These are phyloP conservation scores for Neurospora sp. DNA, from an alignment of 2,329 filamentous ascomycete genomes.

Conservation along the genomic window DNA sequence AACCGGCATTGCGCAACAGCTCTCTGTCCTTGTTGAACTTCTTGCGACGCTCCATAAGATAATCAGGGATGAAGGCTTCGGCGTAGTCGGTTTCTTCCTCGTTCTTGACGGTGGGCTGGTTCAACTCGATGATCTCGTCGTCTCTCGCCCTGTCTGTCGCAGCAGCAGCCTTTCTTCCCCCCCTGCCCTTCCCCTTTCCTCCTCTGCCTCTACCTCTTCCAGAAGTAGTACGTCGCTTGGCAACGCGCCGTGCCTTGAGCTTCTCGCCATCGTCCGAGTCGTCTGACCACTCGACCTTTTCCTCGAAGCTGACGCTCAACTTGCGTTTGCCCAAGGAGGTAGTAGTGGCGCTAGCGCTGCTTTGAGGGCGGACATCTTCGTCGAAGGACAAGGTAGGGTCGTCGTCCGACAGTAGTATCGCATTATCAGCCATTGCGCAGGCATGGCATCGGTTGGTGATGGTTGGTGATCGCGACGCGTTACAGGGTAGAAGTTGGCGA, in stretches of 20 bases:
- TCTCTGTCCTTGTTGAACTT: conserved; percentile 56
- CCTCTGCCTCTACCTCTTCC: not conserved
- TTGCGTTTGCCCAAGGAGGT: conserved; percentile 28
- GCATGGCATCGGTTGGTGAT: not conserved
- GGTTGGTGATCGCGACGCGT: conserved; percentile 3
- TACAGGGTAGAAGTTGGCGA: not conserved
- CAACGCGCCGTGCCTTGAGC: conserved; percentile 23
- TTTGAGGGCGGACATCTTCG: not conserved
- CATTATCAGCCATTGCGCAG: conserved; percentile 6
- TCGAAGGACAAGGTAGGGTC: conserved; percentile 14
- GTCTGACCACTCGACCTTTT: conserved; percentile 45
- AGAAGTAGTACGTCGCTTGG: conserved; percentile 30
- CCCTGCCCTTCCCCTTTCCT: not conserved
- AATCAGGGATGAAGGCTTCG: conserved; percentile 53
- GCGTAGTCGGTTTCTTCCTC: conserved; percentile 16
- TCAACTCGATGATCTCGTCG: conserved; percentile 2
- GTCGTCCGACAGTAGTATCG: conserved; percentile 15
- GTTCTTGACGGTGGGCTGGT: conserved; percentile 11
- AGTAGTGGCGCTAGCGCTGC: not conserved
- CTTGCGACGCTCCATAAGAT: conserved; percentile 58
- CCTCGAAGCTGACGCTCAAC: conserved; percentile 22
- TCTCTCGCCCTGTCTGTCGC: not conserved
- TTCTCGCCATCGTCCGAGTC: conserved; percentile 57
- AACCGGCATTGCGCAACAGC: conserved; percentile 52
- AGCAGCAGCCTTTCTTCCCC: not conserved